A percentile compares a stretch with the other conserved stretches of the same genome.
Conservation (phyloP, 257 asterid genomes). For the Solanum chmielewskii region DNA sequence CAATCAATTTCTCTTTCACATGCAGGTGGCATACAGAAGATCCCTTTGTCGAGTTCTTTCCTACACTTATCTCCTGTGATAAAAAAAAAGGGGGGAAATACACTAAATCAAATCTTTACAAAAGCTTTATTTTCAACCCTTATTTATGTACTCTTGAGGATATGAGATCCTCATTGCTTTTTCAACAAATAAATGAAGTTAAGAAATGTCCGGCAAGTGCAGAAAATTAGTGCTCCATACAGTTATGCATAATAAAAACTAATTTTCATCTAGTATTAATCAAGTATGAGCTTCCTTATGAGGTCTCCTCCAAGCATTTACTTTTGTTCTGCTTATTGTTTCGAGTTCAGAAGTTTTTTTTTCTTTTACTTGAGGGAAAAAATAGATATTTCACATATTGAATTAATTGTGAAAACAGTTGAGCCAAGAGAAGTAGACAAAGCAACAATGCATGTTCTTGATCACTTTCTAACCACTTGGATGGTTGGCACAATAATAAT, state of each 20-base stretch:
- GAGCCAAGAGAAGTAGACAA: background rate
- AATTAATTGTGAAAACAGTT: background rate
- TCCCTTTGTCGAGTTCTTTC: background rate
- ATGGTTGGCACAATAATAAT: background rate
- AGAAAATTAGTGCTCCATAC: background rate
- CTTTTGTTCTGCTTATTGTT: background rate
- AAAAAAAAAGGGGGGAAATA: background rate
- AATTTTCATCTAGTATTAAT: background rate
- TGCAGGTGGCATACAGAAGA: background rate
- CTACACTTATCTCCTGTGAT: background rate
- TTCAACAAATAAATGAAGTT: background rate
- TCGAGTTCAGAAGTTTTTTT: background rate
- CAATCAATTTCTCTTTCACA: background rate
- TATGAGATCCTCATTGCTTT: background rate
- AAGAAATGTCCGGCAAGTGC: background rate
- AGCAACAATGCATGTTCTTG: background rate
- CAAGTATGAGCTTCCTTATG: background rate
- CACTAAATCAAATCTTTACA: background rate
- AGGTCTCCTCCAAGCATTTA: background rate
- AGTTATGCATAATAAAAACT: background rate
- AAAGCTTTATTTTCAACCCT: background rate
- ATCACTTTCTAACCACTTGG: background rate
- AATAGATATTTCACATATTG: background rate
- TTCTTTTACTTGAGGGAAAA: background rate
- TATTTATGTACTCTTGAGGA: background rate